Percentiles rank a stretch among this genome's conserved stretches.
Evolutionary conservation across 108 stramenopile genomes (phyloP).

Genomic region (Skeletonema tropicum): DNA sequence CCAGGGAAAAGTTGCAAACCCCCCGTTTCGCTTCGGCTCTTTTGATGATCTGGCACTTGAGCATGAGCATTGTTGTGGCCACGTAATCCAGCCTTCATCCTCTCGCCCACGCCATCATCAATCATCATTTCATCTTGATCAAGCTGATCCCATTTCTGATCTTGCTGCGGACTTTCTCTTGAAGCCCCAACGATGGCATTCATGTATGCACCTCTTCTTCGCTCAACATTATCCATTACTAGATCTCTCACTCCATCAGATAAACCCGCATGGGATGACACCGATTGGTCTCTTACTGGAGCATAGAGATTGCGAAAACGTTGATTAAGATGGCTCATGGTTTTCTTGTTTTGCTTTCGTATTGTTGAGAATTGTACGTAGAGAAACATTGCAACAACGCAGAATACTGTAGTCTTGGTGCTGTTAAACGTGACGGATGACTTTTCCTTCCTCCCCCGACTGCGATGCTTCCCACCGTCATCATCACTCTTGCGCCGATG

Average conservation of each 20-base stretch:
- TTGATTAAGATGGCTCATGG: neutral
- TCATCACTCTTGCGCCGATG: constrained; percentile 11
- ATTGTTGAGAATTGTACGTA: neutral
- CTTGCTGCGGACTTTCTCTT: neutral
- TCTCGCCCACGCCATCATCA: constrained; percentile 7
- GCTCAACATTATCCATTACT: constrained; percentile 16
- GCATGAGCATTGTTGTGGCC: neutral
- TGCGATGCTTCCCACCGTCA: constrained; percentile 6
- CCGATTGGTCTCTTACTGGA: neutral
- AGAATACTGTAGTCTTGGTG: neutral
- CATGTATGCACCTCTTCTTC: constrained; percentile 9
- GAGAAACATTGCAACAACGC: constrained; percentile 9
- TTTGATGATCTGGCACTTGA: neutral
- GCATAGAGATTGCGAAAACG: constrained; percentile 2
- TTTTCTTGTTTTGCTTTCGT: neutral
- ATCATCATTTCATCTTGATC: constrained; percentile 22
- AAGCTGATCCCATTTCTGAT: constrained; percentile 1
- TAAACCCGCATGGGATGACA: constrained; percentile 1
- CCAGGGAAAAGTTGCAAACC: neutral
- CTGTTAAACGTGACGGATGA: neutral
- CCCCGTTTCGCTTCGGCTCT: neutral
- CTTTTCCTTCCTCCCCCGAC: neutral
- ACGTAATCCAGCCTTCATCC: constrained; percentile 1
- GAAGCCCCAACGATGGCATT: neutral
- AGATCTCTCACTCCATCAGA: constrained; percentile 4